A percentile compares a stretch with the other conserved stretches of the same genome.
Conservation (phyloP, 306 rosid genomes). For the Quercus robur region DNA sequence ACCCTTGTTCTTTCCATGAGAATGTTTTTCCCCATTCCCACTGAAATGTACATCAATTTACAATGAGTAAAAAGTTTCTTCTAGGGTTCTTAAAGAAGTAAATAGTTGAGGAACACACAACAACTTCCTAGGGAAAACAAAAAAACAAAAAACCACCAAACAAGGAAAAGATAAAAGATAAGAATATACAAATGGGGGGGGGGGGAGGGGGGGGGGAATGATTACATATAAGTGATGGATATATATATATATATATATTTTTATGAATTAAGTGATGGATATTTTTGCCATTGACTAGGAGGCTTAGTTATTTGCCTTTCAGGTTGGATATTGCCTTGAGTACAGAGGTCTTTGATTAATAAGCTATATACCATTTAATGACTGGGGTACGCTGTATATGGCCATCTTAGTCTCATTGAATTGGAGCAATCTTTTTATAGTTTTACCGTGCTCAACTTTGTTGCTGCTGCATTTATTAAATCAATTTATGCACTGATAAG, state of each 20-base stretch:
- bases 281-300: background rate
- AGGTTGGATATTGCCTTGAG: background rate
- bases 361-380: background rate
- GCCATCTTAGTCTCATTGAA: background rate
- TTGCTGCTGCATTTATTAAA: constrained; percentile 10
- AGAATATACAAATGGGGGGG: background rate
- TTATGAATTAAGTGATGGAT: no score
- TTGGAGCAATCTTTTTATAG: background rate
- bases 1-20: no score
- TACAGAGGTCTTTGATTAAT: background rate
- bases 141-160: background rate
- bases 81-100: background rate
- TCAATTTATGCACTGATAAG: background rate
- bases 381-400: background rate
- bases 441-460: background rate
- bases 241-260: background rate
- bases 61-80: background rate
- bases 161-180: background rate
- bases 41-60: background rate
- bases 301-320: background rate
- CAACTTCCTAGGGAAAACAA: background rate
- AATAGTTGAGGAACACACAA: background rate
- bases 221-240: background rate
- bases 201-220: background rate
- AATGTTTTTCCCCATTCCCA: background rate